phyloP scores from a whole-genome alignment of 805 yeast species.

The Danielozyma ontarioensis region DNA sequence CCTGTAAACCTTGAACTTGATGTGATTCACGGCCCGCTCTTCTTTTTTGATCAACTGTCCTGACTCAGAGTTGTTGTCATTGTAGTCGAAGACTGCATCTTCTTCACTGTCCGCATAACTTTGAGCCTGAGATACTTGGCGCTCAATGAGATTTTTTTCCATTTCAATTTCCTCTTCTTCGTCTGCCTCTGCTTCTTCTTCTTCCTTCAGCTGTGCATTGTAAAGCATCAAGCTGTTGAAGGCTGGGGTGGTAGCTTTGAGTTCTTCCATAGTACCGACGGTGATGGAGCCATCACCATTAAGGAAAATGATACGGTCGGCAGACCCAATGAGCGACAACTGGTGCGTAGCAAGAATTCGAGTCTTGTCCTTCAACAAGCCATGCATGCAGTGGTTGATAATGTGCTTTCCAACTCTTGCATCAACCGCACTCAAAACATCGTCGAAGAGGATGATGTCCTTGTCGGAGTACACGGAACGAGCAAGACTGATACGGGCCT shows the following conservation, averaged over 20 bases:
- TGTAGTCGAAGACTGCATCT: constrained; percentile 26
- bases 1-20: constrained; percentile 43
- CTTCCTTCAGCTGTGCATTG: constrained; percentile 18
- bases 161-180: constrained; percentile 5
- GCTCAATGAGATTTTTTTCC: constrained; percentile 4
- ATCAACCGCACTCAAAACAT: constrained; percentile 80
- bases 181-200: no score
- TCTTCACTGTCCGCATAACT: constrained; percentile 25
- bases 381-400: constrained; percentile 62
- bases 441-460: constrained; percentile 69
- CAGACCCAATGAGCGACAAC: constrained; percentile 60
- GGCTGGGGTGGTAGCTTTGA: constrained; percentile 33
- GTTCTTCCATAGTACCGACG: constrained; percentile 55
- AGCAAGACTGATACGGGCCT: constrained; percentile 75
- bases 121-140: constrained; percentile 12
- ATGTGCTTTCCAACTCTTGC: constrained; percentile 80
- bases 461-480: constrained; percentile 69
- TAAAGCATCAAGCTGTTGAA: constrained; percentile 37
- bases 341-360: constrained; percentile 83
- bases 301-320: constrained; percentile 66
- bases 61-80: constrained; percentile 14
- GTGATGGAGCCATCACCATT: constrained; percentile 59
- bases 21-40: constrained; percentile 54
- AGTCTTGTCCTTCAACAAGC: constrained; percentile 53
- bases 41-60: constrained; percentile 40